Conservation (phyloP, 2,329 filamentous ascomycete genomes). For the Aspergillus brasiliensis region DNA sequence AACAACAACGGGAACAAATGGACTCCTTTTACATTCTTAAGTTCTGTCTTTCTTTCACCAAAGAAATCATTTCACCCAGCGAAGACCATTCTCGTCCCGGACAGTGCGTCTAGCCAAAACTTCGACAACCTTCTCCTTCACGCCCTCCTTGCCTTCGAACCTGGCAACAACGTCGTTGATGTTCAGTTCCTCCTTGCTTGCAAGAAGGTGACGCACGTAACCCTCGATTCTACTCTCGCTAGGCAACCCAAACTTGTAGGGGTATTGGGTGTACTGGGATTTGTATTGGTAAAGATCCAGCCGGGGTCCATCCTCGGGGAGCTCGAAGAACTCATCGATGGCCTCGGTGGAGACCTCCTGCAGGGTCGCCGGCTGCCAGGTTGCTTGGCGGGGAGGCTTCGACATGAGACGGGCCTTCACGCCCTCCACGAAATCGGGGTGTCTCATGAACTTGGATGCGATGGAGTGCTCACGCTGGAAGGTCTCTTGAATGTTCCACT, state of each 20-base stretch:
- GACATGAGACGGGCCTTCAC: conserved; percentile 79
- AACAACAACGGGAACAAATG: neutral
- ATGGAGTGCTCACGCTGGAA: conserved; percentile 87
- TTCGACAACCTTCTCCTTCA: conserved; percentile 68
- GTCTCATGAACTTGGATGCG: conserved; percentile 82
- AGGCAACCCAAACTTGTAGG: conserved; percentile 72
- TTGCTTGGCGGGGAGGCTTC: conserved; percentile 65
- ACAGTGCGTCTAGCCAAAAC: conserved; percentile 66
- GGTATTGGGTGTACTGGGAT: conserved; percentile 70
- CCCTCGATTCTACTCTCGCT: conserved; percentile 60
- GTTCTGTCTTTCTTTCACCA: neutral
- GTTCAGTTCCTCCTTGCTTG: conserved; percentile 59
- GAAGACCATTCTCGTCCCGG: conserved; percentile 45
- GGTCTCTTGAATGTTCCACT: conserved; percentile 80
- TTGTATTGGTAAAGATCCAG: conserved; percentile 59
- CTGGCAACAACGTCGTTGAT: conserved; percentile 63
- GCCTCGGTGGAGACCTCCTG: conserved; percentile 63
- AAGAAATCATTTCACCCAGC: conserved; percentile 26
- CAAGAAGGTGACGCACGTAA: conserved; percentile 45
- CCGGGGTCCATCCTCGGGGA: conserved; percentile 46
- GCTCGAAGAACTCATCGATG: conserved; percentile 70
- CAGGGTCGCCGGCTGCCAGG: conserved; percentile 75
- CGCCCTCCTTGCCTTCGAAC: conserved; percentile 67
- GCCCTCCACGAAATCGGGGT: conserved; percentile 88
- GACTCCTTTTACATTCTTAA: neutral